Base-by-base conservation (phyloP, 2,329 filamentous ascomycete genomes). In the Waltergamsia citrina region DNA sequence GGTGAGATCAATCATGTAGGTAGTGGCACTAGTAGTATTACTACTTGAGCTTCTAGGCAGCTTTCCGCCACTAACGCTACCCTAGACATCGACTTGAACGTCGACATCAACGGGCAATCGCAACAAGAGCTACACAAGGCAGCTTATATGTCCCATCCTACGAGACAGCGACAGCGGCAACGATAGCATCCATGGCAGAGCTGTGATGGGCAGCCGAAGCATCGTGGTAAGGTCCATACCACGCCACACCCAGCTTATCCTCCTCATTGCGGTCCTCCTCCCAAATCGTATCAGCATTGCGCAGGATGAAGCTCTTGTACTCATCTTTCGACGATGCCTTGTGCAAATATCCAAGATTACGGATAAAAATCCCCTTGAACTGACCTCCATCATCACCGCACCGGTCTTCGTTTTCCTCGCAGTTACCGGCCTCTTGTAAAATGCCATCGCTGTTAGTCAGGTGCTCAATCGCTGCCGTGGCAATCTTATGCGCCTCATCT, bases 161-260 rank as follows among this genome's bases (percentile, higher is more conserved):
- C 21, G 14, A 30, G 29, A 63, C 59, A 16, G 54, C 57, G 43
- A 68, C 49, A 6, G 77, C 78, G 19, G 74, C 81, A 38, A 85
- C 72, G 20, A 85, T 56, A 23, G 67, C 71, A 54, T 85, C 81
- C 53, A 85, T 55, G 1, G 75, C 80, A 14, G 72, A 74, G 46
- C 70, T 74, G 29, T 85, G 81, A 16, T 74, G 74, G 31, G 69
- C 65, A 2, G 77, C 74, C 2, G 64, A 69, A 25, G 65, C 61
- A 1, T 50, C 49, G 4, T 56, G 46, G 25, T 70, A 71, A 0
- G 79, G 78, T 0, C 78, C 80, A 1, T 67, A 62, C 80, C 80
- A 85, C n/a, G 71, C 59, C 3, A 79, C 57, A 15, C 80, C 76
- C 11, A 85, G 53, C 47, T 63, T 56, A 43, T 69, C 63, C 2